phyloP scores from a whole-genome alignment of 1,139 yeast genomes.

The Ashbya aceris region DNA sequence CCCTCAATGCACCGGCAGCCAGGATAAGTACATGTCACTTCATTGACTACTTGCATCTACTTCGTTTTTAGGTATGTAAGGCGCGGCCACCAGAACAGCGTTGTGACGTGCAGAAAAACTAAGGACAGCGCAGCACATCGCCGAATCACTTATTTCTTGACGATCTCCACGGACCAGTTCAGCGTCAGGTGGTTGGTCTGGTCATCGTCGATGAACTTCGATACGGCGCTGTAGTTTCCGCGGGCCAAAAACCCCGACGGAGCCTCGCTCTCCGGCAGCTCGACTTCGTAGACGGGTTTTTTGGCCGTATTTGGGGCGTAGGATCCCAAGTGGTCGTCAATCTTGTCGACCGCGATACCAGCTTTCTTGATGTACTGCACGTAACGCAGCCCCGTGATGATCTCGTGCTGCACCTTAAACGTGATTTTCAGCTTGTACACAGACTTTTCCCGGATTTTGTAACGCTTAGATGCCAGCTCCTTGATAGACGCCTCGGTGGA shows the following conservation, averaged over 20 bases:
- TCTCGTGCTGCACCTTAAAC: conserved; percentile 83
- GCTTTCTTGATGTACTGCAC: conserved; percentile 78
- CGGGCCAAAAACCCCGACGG: conserved; percentile 86
- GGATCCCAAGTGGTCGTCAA: conserved; percentile 83
- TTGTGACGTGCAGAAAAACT: not conserved
- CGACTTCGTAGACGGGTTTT: conserved; percentile 72
- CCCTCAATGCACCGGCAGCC: too few relatives aligned
- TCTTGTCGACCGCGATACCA: conserved; percentile 78
- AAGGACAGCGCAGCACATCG: not conserved
- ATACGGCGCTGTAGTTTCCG: conserved; percentile 72
- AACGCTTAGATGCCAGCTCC: conserved; percentile 34
- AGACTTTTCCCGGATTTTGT: conserved; percentile 70
- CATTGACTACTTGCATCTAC: too few relatives aligned
- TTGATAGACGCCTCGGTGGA: conserved; percentile 44
- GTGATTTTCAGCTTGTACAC: conserved; percentile 63
- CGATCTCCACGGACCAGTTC: conserved; percentile 82
- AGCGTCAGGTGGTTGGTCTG: conserved; percentile 61
- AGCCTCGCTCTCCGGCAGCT: conserved; percentile 80
- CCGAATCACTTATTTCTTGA: conserved; percentile 23
- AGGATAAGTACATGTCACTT: too few relatives aligned
- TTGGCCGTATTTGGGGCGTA: conserved; percentile 84
- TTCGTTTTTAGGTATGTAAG: too few relatives aligned
- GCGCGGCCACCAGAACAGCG: too few relatives aligned
- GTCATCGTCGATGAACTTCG: conserved; percentile 86
- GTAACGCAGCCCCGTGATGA: conserved; percentile 83